A percentile compares a stretch with the other conserved stretches of the same genome.
These are phyloP conservation scores for Dioscorea dumetorum DNA, from an alignment of 106 monocot species.

Conservation along the genomic window DNA sequence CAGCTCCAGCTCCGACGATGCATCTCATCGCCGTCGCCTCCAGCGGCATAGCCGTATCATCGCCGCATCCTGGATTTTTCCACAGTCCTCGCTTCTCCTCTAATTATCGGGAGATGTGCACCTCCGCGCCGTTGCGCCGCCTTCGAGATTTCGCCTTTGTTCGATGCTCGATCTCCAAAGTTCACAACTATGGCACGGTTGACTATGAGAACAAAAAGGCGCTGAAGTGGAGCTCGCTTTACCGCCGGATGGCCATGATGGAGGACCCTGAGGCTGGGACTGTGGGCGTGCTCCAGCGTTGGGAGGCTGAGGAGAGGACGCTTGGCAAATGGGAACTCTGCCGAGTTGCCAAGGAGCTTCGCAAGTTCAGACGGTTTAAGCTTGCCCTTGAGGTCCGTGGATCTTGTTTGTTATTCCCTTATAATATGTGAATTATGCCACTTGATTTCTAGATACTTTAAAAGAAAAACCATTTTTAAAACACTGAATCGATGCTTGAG, in stretches of 20 bases:
- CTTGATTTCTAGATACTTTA: neutral
- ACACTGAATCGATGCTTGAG: too few species aligned
- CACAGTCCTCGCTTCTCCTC: constrained; percentile 2
- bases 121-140: neutral
- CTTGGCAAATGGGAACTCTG: constrained; percentile 75
- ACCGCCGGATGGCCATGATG: constrained; percentile 54
- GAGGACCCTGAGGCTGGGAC: constrained; percentile 24
- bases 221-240: constrained; percentile 73
- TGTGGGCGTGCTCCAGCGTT: constrained; percentile 33
- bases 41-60: neutral
- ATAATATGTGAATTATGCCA: neutral
- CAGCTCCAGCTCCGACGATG: neutral
- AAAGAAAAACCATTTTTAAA: too few species aligned
- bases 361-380: constrained; percentile 60
- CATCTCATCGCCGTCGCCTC: constrained; percentile 4
- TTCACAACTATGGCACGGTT: constrained; percentile 64
- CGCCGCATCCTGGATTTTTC: neutral
- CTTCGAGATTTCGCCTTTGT: neutral
- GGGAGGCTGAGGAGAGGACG: constrained; percentile 56
- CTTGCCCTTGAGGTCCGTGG: constrained; percentile 61
- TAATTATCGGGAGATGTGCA: neutral
- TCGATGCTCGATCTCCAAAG: constrained; percentile 46
- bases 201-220: constrained; percentile 58
- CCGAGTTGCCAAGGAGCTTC: constrained; percentile 75
- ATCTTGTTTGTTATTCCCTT: neutral